phyloP scores from a whole-genome alignment of 768 basidiomycete species.

The Boletus sp. region DNA sequence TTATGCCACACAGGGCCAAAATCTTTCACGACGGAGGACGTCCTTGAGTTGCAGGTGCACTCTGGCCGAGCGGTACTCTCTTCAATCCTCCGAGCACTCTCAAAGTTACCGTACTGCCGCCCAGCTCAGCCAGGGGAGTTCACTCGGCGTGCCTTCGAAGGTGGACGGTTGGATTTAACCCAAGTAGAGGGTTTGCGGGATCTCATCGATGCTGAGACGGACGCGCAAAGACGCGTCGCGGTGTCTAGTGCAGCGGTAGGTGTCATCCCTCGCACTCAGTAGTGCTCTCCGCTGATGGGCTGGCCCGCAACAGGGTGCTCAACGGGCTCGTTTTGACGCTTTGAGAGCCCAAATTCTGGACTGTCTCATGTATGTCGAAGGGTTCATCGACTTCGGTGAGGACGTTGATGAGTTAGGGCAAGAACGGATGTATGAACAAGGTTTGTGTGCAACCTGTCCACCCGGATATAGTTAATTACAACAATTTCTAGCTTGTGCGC shows the following conservation, averaged over 20 bases:
- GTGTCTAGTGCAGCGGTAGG: conserved; percentile 64
- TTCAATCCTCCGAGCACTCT: conserved; percentile 63
- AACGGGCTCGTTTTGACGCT: conserved; percentile 55
- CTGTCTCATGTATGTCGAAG: conserved; percentile 78
- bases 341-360: conserved; percentile 65
- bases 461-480: background rate
- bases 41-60: conserved; percentile 82
- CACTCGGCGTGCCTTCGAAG: conserved; percentile 77
- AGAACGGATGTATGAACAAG: conserved; percentile 71
- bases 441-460: conserved; percentile 33
- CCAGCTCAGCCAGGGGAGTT: conserved; percentile 89
- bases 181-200: conserved; percentile 88
- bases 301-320: conserved; percentile 52
- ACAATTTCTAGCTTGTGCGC: conserved; percentile 44
- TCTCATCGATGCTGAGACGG: conserved; percentile 86
- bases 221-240: conserved; percentile 73
- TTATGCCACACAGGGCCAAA: conserved; percentile 50
- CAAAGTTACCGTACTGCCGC: conserved; percentile 58
- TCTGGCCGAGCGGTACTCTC: conserved; percentile 80
- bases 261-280: conserved; percentile 8
- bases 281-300: background rate
- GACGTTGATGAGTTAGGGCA: conserved; percentile 75
- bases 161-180: conserved; percentile 79
- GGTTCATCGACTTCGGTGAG: conserved; percentile 91
- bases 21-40: conserved; percentile 82